Base-by-base conservation (phyloP, 768 basidiomycete species). In the Calocybe indica region DNA sequence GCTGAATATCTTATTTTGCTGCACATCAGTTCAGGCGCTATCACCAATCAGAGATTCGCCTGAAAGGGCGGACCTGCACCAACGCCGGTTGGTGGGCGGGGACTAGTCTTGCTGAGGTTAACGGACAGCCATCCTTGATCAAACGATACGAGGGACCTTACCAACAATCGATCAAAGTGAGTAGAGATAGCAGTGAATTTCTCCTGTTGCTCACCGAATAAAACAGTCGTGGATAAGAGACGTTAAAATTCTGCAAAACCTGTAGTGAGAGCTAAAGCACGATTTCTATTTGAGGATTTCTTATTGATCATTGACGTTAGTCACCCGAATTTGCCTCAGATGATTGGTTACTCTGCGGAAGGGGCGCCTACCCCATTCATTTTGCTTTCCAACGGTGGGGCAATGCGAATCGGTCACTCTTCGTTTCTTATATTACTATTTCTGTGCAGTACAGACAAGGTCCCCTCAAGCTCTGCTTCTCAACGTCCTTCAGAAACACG, bases 311-410 rank as follows among this genome's bases (percentile, higher is more conserved):
- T 40, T 11, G 32, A 31, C 22, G 44, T 39, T 35, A 76, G 77
- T 50, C 77, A 78, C 47, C 74, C 76, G 12, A 78, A 74, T 52
- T 57, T 79, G 15, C 77, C 78, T 0, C 76, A 78, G 54, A 70
- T 80, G 67, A 50, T 75, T 6, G 76, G 78, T 1, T 74, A 74
- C 52, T 78, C 76, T 0, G 59, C 69, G 10, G 69, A 70, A 11
- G 62, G 69, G 33, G 60, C 70, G 0, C 68, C 68, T 1, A 75
- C 72, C 0, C 76, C 75, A 0, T 79, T 79, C 51, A 73, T 79
- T 43, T 50, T 79, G n/a, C 56, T 79, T 14, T 74, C 76, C 1
- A 73, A 74, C 44, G 73, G 78, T 75, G 30, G 12, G 46, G 12
- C 13, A 36, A 44, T 48, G 39, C 30, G 10, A 7, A 37, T 29